Conservation (phyloP, 2,329 filamentous ascomycete genomes). For the Aspergillus aculeatinus region DNA sequence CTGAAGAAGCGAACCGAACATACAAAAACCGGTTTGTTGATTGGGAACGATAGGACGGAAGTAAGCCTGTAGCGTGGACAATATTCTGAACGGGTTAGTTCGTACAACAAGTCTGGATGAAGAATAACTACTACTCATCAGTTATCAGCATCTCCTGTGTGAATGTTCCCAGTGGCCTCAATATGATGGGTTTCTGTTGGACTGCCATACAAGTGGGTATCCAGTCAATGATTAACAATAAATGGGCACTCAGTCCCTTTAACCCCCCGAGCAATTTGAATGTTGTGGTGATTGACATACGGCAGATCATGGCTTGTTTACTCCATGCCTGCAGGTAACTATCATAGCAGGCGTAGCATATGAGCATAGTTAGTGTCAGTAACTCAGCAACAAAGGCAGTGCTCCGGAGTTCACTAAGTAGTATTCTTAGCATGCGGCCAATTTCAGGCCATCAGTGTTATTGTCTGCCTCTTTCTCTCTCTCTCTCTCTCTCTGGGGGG, state of each 20-base stretch:
- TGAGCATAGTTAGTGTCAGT: not conserved
- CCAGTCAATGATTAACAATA: no score
- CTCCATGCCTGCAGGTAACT: not conserved
- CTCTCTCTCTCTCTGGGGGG: no score
- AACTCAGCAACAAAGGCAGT: not conserved
- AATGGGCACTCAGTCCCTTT: no score
- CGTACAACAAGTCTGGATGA: not conserved
- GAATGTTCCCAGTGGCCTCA: not conserved
- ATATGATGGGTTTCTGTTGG: not conserved
- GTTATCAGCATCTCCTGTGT: not conserved
- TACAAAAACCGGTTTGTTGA: slow-evolving; percentile 7
- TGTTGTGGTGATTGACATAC: not conserved
- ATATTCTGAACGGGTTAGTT: slow-evolving; percentile 5
- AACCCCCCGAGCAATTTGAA: no score
- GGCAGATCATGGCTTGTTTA: not conserved
- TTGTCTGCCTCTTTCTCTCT: not conserved
- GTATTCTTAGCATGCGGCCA: not conserved
- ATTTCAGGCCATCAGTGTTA: not conserved
- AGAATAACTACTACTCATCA: not conserved
- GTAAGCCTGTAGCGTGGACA: slow-evolving; percentile 1
- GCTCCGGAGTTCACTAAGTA: no score
- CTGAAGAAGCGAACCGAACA: not conserved
- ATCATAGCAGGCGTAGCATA: not conserved
- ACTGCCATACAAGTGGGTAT: no score
- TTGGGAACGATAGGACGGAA: not conserved